Evolutionary conservation across 257 asterid genomes (phyloP).

Genomic region (Marsdenia floribunda): DNA sequence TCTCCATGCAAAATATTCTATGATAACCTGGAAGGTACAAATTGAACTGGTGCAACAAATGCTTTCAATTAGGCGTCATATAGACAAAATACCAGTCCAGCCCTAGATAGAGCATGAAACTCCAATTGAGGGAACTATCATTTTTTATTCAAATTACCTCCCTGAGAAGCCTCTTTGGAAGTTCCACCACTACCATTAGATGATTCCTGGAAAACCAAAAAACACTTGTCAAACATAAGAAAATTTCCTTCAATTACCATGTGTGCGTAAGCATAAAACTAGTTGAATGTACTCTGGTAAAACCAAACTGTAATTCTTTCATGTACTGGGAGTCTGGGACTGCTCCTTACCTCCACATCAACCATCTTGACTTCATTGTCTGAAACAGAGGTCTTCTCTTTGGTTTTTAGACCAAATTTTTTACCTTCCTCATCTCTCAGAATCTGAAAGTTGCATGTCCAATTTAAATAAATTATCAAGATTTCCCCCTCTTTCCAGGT

Average conservation of each 20-base stretch:
- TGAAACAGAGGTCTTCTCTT: slow-evolving; percentile 47
- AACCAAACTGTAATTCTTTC: slow-evolving; percentile 5
- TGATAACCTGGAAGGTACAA: not conserved
- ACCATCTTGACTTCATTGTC: slow-evolving; percentile 74
- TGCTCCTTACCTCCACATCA: slow-evolving; percentile 62
- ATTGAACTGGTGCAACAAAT: not conserved
- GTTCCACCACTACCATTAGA: slow-evolving; percentile 53
- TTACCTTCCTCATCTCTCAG: slow-evolving; percentile 92
- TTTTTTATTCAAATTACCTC: slow-evolving; percentile 40
- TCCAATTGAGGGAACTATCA: not conserved
- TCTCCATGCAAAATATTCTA: not conserved
- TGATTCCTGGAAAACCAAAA: slow-evolving; percentile 57
- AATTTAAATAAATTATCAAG: slow-evolving; percentile 12
- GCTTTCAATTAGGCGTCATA: not conserved
- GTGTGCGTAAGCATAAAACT: not conserved
- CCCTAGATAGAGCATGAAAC: not conserved
- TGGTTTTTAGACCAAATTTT: slow-evolving; percentile 73
- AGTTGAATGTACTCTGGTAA: slow-evolving; percentile 6
- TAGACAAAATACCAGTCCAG: not conserved
- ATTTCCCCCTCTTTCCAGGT: not conserved
- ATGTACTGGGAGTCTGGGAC: slow-evolving; percentile 5
- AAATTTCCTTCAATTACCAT: not conserved
- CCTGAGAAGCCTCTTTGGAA: slow-evolving; percentile 49
- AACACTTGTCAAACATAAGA: slow-evolving; percentile 1
- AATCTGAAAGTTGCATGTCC: slow-evolving; percentile 36